Evolutionary conservation across 768 basidiomycete genomes (phyloP), one percentile per base, ranked within the genome.

Genomic region (Pluteus cervinus): DNA sequence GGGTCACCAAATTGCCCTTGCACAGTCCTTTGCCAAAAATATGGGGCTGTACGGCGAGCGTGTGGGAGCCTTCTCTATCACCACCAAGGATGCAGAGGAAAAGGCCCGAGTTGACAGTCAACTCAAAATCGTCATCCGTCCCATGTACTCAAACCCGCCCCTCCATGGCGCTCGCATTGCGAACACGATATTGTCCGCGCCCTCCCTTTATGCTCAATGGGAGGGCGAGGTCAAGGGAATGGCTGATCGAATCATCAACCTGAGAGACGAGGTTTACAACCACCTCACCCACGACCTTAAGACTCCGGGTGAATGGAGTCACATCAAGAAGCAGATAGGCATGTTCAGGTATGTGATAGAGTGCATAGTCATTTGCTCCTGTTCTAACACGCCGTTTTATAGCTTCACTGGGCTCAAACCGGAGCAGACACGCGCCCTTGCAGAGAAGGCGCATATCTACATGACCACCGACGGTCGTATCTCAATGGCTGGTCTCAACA

Each of bases 31-130:
- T 60, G 96, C 96, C 25, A 99, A 99, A 74, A 98, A 98, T 71
- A 94, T 97, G 81, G 96, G 96, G 37, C 76, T 99, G 28, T 99
- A 99, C 57, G 94, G 92, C 42, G 96, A 98, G 66, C 92, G 96
- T 50, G 89, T 91, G 41, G 96, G 96, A n/a, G 85, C 88, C 4
- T 92, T 99, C 69, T 94, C 93, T 12, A 58, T 99, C 53, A 77
- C 75, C 36, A 79, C 78, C 14, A 54, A 66, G 37, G 73, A 75
- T 48, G 65, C 80, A 31, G 84, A 76, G 46, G 89, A 89, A 63
- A 86, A 79, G 61, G 81, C 79, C 22, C 81, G 90, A 33, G 81
- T 97, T 28, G 86, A 93, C 62, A 88, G 83, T 58, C 96, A 97
- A 62, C 65, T 98, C 55, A 92, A 94, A 71, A 96, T 98, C 44